Conservation (phyloP, 1,284 basidiomycete species). For the Gastroboletus turbinatus region DNA sequence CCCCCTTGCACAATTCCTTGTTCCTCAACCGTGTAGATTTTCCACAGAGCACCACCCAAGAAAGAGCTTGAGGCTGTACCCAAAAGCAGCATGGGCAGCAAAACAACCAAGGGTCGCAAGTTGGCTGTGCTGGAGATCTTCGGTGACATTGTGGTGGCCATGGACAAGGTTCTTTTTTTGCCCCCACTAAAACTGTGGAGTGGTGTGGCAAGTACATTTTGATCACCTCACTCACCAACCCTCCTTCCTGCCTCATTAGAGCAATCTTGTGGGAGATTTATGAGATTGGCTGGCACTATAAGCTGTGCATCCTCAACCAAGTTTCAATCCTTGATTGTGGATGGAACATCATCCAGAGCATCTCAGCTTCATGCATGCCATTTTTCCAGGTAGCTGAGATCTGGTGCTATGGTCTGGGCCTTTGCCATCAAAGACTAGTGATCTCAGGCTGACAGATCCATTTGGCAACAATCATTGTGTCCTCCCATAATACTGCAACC, state of each 20-base stretch:
- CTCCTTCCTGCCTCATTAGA: background rate
- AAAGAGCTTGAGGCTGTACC: too few species aligned
- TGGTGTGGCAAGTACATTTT: background rate
- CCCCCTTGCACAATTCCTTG: too few species aligned
- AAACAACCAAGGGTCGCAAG: background rate
- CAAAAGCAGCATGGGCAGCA: background rate
- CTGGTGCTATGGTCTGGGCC: background rate
- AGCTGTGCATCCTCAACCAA: background rate
- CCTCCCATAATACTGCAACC: too few species aligned
- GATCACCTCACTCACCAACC: background rate
- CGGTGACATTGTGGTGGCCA: background rate
- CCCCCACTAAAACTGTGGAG: background rate
- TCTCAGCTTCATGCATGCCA: background rate
- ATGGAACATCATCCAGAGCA: background rate
- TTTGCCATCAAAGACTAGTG: background rate
- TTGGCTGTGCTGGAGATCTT: background rate
- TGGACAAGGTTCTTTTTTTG: background rate
- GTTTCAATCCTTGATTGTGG: background rate
- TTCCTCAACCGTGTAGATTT: too few species aligned
- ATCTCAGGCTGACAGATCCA: background rate
- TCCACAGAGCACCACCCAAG: too few species aligned
- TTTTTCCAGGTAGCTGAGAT: background rate
- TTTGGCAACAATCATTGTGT: background rate
- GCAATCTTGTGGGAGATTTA: background rate
- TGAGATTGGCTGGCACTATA: background rate